Conservation (phyloP, 257 asterid species). For the Ocimum tenuiflorum region DNA sequence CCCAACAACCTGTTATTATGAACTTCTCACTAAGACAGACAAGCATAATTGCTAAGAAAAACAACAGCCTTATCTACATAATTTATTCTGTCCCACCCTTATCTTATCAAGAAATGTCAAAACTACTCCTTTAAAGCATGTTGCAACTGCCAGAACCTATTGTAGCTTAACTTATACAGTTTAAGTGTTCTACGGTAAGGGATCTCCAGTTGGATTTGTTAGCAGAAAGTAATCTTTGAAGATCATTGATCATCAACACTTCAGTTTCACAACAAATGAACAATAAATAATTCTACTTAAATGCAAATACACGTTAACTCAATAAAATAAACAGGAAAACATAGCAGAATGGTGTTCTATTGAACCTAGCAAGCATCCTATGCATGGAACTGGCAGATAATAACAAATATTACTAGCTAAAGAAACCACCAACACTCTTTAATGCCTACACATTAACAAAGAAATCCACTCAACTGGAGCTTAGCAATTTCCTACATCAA, state of each 20-base stretch:
- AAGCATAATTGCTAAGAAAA: slow-evolving; percentile 21
- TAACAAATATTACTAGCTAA: neutral
- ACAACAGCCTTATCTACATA: neutral
- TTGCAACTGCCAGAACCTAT: neutral
- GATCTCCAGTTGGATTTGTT: neutral
- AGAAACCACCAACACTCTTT: neutral
- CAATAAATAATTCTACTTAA: neutral
- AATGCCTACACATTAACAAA: neutral
- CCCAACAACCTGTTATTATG: slow-evolving; percentile 79
- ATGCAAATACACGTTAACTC: neutral
- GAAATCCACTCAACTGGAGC: neutral
- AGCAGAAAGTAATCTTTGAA: neutral
- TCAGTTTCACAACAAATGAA: neutral
- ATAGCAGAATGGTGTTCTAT: neutral
- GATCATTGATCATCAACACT: slow-evolving; percentile 1
- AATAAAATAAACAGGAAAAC: neutral
- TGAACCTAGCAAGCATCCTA: neutral
- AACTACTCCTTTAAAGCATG: neutral
- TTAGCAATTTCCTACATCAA: neutral
- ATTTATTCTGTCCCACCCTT: neutral
- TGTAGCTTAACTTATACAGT: neutral
- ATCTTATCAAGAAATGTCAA: neutral
- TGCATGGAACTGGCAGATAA: neutral
- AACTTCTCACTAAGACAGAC: slow-evolving; percentile 48
- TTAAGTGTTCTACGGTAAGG: neutral